phyloP scores from a whole-genome alignment of 2,329 filamentous ascomycete species.

The Phyllosticta citriasiana region DNA sequence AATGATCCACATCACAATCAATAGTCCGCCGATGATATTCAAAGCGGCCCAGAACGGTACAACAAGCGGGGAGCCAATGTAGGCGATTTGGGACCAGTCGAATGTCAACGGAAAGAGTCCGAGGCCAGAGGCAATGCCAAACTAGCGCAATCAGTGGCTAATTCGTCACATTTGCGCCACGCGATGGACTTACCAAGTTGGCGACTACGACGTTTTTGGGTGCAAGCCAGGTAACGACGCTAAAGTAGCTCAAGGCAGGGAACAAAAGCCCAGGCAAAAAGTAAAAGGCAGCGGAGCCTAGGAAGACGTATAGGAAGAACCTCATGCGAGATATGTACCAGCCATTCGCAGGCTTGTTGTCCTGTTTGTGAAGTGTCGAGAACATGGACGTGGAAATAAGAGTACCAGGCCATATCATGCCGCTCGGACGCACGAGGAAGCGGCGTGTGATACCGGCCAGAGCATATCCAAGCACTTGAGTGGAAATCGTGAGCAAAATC shows the following conservation, averaged over 20 bases:
- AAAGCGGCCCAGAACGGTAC: constrained; percentile 81
- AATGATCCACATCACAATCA: constrained; percentile 76
- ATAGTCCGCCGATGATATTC: constrained; percentile 71
- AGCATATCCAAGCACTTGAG: constrained; percentile 76
- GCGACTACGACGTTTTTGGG: constrained; percentile 78
- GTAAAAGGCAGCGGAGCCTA: constrained; percentile 66
- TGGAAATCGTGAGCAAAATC: constrained; percentile 72
- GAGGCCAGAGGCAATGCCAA: constrained; percentile 75
- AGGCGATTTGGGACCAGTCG: constrained; percentile 83
- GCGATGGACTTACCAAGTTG: constrained; percentile 48
- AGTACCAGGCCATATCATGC: constrained; percentile 88
- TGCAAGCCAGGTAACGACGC: constrained; percentile 78
- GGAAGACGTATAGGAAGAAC: constrained; percentile 71
- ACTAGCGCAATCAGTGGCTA: constrained; percentile 29
- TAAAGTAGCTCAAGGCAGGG: constrained; percentile 81
- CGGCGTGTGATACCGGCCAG: constrained; percentile 74
- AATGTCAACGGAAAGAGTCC: constrained; percentile 80
- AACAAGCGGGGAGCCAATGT: constrained; percentile 74
- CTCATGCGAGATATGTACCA: constrained; percentile 76
- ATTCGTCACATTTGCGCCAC: background rate
- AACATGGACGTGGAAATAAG: constrained; percentile 87
- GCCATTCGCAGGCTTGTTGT: constrained; percentile 71
- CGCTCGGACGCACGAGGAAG: constrained; percentile 73
- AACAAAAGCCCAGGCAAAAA: constrained; percentile 75
- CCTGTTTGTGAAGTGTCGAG: constrained; percentile 71